Base-by-base conservation (phyloP, 805 yeast genomes). In the Teunomyces kruisii region DNA sequence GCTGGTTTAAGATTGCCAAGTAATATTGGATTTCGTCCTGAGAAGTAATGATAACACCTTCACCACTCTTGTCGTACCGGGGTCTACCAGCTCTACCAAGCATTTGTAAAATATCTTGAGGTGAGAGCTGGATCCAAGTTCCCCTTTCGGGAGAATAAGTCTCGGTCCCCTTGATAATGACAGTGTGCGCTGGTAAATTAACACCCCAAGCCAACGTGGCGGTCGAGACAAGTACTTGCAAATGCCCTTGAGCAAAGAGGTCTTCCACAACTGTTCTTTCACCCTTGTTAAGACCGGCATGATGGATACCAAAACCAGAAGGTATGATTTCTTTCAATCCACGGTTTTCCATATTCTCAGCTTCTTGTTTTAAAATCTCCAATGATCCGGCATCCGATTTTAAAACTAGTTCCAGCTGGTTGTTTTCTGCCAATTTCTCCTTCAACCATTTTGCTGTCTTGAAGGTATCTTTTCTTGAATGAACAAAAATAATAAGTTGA, bases 71-170 rank as follows among this genome's bases (percentile, higher is more conserved):
- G 63, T 92, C 99, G 65, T 86, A 94, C 43, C 97, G 75, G 0
- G 99, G 99, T 65, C 99, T 78, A 54, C 98, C 98, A 14, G 98
- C 98, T 70, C 98, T 81, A 30, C 98, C 98, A n/a, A 92, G 73
- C 98, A 92, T 92, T 67, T 92, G 99, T 8, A 92, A 64, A 31
- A 92, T 85, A 66, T 94, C 98, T 57, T 92, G 99, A 0, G 97
- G 95, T 0, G 96, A 84, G n/a, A 92, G 68, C 57, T 88, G 94
- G 2, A 81, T 81, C 97, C 98, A 92, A 6, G 79, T 68, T 44
- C 97, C 96, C 50, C 79, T 80, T 51, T 86, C 94, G 0, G 99
- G 97, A 4, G 94, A 86, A 57, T 95, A 94, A 0, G 90, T 83
- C 57, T 88, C 96, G 0, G 99, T 92, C 0, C 98, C 98, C 57